Base-by-base conservation (phyloP, 441 rosid genomes). In the Omphalea diandra region DNA sequence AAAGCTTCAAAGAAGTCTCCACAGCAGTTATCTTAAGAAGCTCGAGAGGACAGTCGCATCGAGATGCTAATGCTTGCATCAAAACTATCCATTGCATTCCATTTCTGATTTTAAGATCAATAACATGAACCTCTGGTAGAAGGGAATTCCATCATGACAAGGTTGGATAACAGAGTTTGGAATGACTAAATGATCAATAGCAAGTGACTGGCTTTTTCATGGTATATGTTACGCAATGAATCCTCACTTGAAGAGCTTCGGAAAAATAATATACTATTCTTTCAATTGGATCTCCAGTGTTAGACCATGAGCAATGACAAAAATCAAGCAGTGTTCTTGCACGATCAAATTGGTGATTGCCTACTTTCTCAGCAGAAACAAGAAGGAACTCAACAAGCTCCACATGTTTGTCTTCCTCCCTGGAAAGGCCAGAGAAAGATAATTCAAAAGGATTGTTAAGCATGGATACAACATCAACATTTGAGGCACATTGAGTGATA, bases 81-180 rank as follows among this genome's bases (percentile, higher is more conserved):
- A 88, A 64, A 26, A 70, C 17, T 9, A 84, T 75, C 85, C 90
- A 84, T 17, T 86, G 88, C 38, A 56, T 44, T 17, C 93, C 93
- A n/a, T n/a, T n/a, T n/a, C n/a, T n/a, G n/a, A n/a, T n/a, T n/a
- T n/a, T n/a, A n/a, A n/a, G n/a, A n/a, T n/a, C n/a, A n/a, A n/a
- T n/a, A n/a, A n/a, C 15, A 46, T 85, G 90, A 76, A 88, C 65
- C 75, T 26, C 78, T 76, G 76, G 18, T 7, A 1, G 63, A 84
- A 84, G 1, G 93, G 88, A 33, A 78, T 61, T 57, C 67, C 72
- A n/a, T 18, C 26, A 54, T 81, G 72, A 65, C 35, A 74, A 0
- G 86, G 81, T 14, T 84, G 15, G 50, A 14, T 4, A 53, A 50
- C 18, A 0, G 58, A 59, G 32, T 5, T 79, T 1, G 53, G 46